phyloP scores from a whole-genome alignment of 306 rosid genomes.

The Casuarina cunninghamiana region DNA sequence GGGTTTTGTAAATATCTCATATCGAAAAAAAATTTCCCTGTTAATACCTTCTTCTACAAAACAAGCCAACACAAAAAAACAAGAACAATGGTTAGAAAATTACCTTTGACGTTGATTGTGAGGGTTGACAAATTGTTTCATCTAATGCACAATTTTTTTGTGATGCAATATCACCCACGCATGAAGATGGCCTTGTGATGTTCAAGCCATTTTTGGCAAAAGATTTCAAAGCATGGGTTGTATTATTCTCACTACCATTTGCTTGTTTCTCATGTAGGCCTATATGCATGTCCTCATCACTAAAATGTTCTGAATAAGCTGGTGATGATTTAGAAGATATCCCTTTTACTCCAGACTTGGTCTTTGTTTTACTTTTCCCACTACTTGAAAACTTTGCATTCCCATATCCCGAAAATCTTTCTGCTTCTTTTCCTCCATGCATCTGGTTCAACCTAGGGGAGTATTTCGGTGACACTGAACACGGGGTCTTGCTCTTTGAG shows the following conservation, averaged over 20 bases:
- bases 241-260: conserved; percentile 32
- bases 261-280: conserved; percentile 34
- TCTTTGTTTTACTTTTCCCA: conserved; percentile 22
- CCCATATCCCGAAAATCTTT: conserved; percentile 23
- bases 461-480: conserved; percentile 25
- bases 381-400: conserved; percentile 27
- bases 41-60: background rate
- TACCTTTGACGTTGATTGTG: conserved; percentile 52
- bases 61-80: background rate
- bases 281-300: conserved; percentile 35
- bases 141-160: conserved; percentile 34
- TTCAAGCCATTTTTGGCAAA: conserved; percentile 23
- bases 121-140: conserved; percentile 26
- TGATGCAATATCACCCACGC: conserved; percentile 27
- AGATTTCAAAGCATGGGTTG: conserved; percentile 26
- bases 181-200: conserved; percentile 23
- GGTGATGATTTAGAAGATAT: conserved; percentile 39
- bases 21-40: no score
- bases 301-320: conserved; percentile 32
- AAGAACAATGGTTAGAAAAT: conserved; percentile 12
- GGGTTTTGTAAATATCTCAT: background rate
- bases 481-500: conserved; percentile 43
- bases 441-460: conserved; percentile 35
- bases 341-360: conserved; percentile 26
- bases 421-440: conserved; percentile 34